Conservation (phyloP, 106 monocot genomes). For the Amphibolis antarctica region DNA sequence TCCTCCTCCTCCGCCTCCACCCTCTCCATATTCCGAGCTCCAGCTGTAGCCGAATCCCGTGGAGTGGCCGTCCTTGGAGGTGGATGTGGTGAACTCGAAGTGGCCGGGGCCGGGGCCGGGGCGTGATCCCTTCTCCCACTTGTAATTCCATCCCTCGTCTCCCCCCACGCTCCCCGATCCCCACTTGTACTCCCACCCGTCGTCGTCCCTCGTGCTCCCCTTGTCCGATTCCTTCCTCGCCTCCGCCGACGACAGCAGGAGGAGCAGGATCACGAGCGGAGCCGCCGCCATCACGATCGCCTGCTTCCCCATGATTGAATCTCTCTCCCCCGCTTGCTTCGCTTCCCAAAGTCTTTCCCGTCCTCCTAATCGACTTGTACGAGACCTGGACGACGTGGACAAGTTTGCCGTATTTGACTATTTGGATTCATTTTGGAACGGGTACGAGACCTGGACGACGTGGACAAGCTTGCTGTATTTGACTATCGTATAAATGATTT, state of each 20-base stretch:
- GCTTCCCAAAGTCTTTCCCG: too few species aligned
- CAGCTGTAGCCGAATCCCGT: constrained; percentile 3
- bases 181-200: constrained; percentile 6
- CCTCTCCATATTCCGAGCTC: neutral
- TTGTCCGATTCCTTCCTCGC: neutral
- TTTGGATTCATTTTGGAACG: too few species aligned
- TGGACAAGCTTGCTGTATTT: too few species aligned
- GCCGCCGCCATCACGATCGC: neutral
- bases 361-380: too few species aligned
- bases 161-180: neutral
- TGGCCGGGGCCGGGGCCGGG: neutral
- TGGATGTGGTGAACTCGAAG: neutral
- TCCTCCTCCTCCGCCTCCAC: neutral
- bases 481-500: too few species aligned
- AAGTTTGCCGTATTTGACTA: too few species aligned
- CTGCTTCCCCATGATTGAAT: neutral
- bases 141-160: neutral
- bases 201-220: neutral
- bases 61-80: neutral
- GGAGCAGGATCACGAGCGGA: neutral
- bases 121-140: constrained; percentile 1
- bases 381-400: too few species aligned
- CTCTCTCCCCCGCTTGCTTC: neutral
- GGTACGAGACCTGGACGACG: too few species aligned
- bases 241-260: neutral